Evolutionary conservation across 495 filamentous ascomycete genomes (phyloP).

Genomic region (Aspergillus bertholletiae): DNA sequence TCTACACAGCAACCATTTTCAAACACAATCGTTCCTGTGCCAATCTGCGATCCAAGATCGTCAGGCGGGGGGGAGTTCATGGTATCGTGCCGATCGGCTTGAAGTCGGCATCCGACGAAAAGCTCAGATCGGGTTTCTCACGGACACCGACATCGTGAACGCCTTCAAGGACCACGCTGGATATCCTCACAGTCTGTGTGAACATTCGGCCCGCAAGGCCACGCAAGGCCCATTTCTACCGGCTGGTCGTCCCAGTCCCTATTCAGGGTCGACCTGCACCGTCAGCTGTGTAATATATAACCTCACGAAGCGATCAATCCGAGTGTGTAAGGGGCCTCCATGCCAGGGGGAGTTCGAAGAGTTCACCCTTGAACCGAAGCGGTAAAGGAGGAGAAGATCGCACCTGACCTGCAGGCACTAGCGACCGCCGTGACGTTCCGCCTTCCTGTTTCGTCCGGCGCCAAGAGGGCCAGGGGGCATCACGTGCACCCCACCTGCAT

Average conservation of each 20-base stretch:
- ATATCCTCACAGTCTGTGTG: background rate
- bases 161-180: background rate
- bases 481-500: too few species aligned
- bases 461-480: too few species aligned
- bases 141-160: background rate
- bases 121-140: background rate
- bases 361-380: too few species aligned
- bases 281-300: background rate
- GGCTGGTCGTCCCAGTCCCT: background rate
- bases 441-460: too few species aligned
- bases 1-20: background rate
- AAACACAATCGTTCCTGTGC: background rate
- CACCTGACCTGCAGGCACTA: too few species aligned
- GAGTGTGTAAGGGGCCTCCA: background rate
- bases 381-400: too few species aligned
- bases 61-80: background rate
- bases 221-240: background rate
- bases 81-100: background rate
- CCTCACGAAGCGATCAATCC: background rate
- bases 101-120: background rate
- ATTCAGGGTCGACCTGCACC: background rate
- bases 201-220: background rate
- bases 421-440: background rate
- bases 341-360: background rate
- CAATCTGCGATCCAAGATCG: background rate